A percentile compares a stretch with the other conserved stretches of the same genome.
phyloP scores from a whole-genome alignment of 2,329 filamentous ascomycete species.

The Colletotrichum gloeosporioides region DNA sequence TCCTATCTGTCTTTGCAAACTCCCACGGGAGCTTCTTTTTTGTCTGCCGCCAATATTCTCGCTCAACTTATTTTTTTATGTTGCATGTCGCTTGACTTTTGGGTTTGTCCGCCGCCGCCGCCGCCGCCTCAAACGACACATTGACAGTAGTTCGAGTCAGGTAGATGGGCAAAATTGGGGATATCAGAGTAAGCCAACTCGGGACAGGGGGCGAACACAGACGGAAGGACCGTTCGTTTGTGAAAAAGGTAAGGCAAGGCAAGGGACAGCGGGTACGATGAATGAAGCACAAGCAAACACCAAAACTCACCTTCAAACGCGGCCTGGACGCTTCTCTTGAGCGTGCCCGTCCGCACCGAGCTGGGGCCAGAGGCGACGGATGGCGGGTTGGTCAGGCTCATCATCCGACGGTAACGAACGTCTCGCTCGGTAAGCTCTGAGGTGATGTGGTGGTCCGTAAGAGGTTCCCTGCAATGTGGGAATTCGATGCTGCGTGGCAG shows the following conservation, averaged over 20 bases:
- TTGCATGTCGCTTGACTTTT: constrained; percentile 8
- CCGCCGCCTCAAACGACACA: not conserved
- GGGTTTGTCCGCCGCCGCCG: not conserved
- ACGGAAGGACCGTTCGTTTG: not conserved
- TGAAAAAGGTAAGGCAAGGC: not conserved
- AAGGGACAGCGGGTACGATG: not conserved
- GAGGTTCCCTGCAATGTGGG: not conserved
- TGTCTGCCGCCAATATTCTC: not conserved
- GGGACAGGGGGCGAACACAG: not conserved
- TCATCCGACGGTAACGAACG: constrained; percentile 28
- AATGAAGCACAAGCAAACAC: constrained; percentile 13
- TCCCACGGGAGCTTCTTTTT: not conserved
- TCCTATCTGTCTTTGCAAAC: not conserved
- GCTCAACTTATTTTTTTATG: not conserved
- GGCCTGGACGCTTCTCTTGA: constrained; percentile 66
- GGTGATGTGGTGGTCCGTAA: not conserved
- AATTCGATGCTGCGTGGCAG: not conserved
- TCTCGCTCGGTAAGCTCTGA: not conserved
- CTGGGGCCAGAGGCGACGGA: constrained; percentile 54
- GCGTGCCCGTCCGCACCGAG: constrained; percentile 45
- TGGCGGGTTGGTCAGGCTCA: constrained; percentile 61
- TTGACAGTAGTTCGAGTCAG: constrained; percentile 12
- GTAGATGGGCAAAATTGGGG: constrained; percentile 8
- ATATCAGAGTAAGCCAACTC: not conserved
- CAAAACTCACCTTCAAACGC: constrained; percentile 62